Evolutionary conservation across 129 eudicot genomes (phyloP), one percentile per base, ranked within the genome.

Genomic region (Pittosporum tobira): DNA sequence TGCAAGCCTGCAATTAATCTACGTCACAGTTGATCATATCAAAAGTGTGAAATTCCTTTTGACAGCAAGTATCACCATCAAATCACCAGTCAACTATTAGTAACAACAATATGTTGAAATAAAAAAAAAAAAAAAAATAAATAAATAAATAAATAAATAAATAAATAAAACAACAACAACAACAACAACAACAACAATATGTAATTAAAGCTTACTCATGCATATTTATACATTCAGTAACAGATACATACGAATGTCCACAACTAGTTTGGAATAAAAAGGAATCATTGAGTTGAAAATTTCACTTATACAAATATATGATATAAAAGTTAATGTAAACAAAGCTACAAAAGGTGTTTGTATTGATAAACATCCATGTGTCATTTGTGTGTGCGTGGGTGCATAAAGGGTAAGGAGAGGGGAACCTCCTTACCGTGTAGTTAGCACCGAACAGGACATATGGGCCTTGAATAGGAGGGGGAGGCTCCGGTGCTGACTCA

Each of bases 381-480:
- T 31, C 40, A 12, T 34, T 12, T 34, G 19, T 4, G 0, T 1
- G 11, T 23, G 15, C 3, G 11, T 9, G 4, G 6, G 19, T 25
- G 31, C 9, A 0, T 31, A 0, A 19, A 56, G n/a, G 2, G 20
- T 18, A 12, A 19, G 5, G 20, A 22, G 47, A 22, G 48, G 34
- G 4, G 15, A 21, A 53, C 24, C n/a, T n/a, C 3, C 71, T 66
- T 71, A 85, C 95, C 48, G 95, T 85, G 79, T 85, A 82, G 51
- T 62, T 75, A 62, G 84, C 69, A 37, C 97, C 97, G 34, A 62
- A 89, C 49, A 83, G 79, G 48, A 65, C 63, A 71, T 85, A 89
- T 38, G 81, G 65, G 71, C 95, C 97, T 71, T 85, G 57, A 60
- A 89, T 73, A 9, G 95, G 95, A 63, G 97, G 86, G 5, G 95